Conservation (phyloP, 768 basidiomycete genomes). For the Mycena kentingensis region DNA sequence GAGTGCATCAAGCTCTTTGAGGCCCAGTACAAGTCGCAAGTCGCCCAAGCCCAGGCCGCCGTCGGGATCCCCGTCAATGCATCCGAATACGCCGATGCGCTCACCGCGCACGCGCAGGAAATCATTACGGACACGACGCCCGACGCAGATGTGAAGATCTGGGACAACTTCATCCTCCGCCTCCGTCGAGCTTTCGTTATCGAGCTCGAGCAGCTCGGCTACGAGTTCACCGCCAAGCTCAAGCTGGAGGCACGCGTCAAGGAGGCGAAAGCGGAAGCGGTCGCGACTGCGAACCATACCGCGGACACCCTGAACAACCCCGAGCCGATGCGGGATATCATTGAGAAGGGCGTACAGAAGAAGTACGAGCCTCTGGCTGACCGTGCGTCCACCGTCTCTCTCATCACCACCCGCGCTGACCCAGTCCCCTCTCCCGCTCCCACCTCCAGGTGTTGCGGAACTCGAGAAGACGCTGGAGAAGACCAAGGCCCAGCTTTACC, state of each 20-base stretch:
- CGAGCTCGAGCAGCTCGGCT: slow-evolving; percentile 3
- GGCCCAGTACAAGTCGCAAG: too few species aligned
- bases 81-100: too few species aligned
- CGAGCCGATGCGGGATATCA: neutral
- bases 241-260: neutral
- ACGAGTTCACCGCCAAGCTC: slow-evolving; percentile 1
- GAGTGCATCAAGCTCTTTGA: too few species aligned
- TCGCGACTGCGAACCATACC: neutral
- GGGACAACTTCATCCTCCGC: neutral
- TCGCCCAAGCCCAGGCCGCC: too few species aligned
- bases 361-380: neutral
- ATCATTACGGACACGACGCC: neutral
- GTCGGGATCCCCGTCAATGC: too few species aligned
- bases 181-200: neutral
- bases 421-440: neutral
- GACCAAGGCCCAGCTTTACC: too few species aligned
- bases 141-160: neutral
- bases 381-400: neutral
- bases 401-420: neutral
- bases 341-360: neutral
- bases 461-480: neutral
- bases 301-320: slow-evolving; percentile 1
- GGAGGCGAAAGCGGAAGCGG: neutral
- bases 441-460: neutral
- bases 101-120: too few species aligned